Percentiles rank a stretch among this genome's conserved stretches.
phyloP scores from a whole-genome alignment of 352 stramenopile genomes.

The Peronospora tabacina region DNA sequence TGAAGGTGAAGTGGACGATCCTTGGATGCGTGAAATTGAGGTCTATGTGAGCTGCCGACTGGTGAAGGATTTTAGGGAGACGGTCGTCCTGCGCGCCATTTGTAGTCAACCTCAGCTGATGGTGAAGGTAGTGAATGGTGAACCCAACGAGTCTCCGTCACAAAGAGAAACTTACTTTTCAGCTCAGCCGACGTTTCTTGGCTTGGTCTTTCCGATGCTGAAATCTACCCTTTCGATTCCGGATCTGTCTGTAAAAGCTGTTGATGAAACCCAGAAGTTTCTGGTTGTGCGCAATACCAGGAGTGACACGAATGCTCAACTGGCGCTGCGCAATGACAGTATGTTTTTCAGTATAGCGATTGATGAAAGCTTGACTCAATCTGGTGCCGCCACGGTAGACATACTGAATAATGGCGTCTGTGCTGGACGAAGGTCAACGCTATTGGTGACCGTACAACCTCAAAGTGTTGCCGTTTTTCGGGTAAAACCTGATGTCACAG shows the following conservation, averaged over 20 bases:
- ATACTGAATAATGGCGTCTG: slow-evolving; percentile 64
- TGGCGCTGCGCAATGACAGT: slow-evolving; percentile 77
- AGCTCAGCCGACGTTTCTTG: slow-evolving; percentile 66
- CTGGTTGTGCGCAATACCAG: slow-evolving; percentile 72
- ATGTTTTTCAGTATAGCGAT: slow-evolving; percentile 79
- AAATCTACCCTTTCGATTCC: slow-evolving; percentile 49
- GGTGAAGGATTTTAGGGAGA: slow-evolving; percentile 85
- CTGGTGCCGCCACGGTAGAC: slow-evolving; percentile 43
- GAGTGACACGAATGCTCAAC: slow-evolving; percentile 49
- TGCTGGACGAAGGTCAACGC: slow-evolving; percentile 50
- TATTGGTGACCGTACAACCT: slow-evolving; percentile 66
- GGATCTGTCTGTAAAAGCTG: slow-evolving; percentile 23
- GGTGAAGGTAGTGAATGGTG: slow-evolving; percentile 51
- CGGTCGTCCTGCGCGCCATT: slow-evolving; percentile 64
- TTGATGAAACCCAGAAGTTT: slow-evolving; percentile 51
- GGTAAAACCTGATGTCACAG: slow-evolving; percentile 56
- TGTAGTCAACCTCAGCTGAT: slow-evolving; percentile 74
- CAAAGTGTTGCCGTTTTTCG: slow-evolving; percentile 50
- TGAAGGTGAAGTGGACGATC: slow-evolving; percentile 28
- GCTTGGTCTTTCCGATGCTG: slow-evolving; percentile 72
- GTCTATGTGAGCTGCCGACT: slow-evolving; percentile 84
- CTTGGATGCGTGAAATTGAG: slow-evolving; percentile 80
- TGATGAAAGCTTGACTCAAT: slow-evolving; percentile 34
- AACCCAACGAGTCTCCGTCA: slow-evolving; percentile 29
- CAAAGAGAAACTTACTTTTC: slow-evolving; percentile 30